phyloP scores from a whole-genome alignment of 306 rosid species.

The Lithocarpus polystachyus region DNA sequence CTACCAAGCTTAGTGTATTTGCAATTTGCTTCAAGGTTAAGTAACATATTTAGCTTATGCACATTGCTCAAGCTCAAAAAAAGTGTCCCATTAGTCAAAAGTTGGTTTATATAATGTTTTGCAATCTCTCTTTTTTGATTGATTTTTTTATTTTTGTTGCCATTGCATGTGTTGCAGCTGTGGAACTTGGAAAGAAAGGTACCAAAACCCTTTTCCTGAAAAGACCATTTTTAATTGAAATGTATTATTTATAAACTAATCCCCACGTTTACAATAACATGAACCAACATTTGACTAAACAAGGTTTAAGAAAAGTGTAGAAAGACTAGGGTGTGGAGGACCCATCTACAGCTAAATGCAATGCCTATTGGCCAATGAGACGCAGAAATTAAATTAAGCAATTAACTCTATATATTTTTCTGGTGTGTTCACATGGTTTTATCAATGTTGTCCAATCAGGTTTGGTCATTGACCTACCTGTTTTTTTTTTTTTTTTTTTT shows the following conservation, averaged over 20 bases:
- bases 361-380: no score
- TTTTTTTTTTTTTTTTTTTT: no score
- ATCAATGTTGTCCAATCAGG: no score
- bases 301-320: background rate
- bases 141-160: background rate
- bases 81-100: background rate
- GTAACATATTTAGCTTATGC: background rate
- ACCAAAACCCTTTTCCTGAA: background rate
- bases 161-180: background rate
- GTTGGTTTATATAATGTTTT: background rate
- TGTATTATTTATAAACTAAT: background rate
- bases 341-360: background rate
- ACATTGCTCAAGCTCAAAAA: background rate
- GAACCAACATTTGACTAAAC: background rate
- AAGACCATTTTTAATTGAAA: no score
- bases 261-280: conserved; percentile 1
- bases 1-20: background rate
- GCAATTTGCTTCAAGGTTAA: background rate
- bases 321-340: background rate
- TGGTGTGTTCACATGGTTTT: no score
- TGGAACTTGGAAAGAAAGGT: background rate
- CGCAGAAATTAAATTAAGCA: no score
- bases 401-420: no score
- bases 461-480: no score
- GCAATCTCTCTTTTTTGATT: background rate